Conservation (phyloP, 1,284 basidiomycete genomes). For the Papiliotrema laurentii region DNA sequence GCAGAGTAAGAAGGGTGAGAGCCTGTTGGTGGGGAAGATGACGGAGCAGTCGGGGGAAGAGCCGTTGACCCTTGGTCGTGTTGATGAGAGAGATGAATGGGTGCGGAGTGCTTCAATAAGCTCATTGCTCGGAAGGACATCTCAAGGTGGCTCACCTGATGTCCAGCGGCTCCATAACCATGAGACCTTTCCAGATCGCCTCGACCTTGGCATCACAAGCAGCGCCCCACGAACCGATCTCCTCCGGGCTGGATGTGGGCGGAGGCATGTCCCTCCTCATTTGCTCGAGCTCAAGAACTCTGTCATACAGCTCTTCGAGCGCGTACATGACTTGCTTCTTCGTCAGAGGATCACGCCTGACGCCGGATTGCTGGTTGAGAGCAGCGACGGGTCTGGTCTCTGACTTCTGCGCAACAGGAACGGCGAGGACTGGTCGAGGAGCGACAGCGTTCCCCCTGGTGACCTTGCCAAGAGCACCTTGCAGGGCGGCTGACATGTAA, state of each 20-base stretch:
- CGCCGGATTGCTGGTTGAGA: constrained; percentile 36
- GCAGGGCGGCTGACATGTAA: constrained; percentile 54
- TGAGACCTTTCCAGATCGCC: constrained; percentile 73
- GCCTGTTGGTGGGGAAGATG: constrained; percentile 75
- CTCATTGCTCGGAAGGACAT: not conserved
- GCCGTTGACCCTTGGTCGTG: constrained; percentile 86
- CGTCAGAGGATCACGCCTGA: constrained; percentile 63
- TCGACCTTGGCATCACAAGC: constrained; percentile 61
- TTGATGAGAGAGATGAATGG: constrained; percentile 91
- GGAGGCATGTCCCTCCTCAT: constrained; percentile 71
- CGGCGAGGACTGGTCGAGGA: constrained; percentile 91
- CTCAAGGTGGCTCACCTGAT: constrained; percentile 59
- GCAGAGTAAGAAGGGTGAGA: constrained; percentile 80
- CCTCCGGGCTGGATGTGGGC: constrained; percentile 50
- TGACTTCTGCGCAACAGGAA: constrained; percentile 52
- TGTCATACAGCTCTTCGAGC: constrained; percentile 82
- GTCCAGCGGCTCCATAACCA: constrained; percentile 85
- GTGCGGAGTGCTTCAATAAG: constrained; percentile 71
- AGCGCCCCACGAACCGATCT: constrained; percentile 60
- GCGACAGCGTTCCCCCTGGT: constrained; percentile 69
- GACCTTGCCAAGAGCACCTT: constrained; percentile 92
- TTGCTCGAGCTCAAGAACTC: constrained; percentile 81
- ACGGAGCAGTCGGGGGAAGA: constrained; percentile 84
- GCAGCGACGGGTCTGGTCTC: constrained; percentile 44
- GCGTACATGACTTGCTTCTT: constrained; percentile 72